phyloP scores from a whole-genome alignment of 768 basidiomycete genomes.

The Thelephora aurantiotincta region DNA sequence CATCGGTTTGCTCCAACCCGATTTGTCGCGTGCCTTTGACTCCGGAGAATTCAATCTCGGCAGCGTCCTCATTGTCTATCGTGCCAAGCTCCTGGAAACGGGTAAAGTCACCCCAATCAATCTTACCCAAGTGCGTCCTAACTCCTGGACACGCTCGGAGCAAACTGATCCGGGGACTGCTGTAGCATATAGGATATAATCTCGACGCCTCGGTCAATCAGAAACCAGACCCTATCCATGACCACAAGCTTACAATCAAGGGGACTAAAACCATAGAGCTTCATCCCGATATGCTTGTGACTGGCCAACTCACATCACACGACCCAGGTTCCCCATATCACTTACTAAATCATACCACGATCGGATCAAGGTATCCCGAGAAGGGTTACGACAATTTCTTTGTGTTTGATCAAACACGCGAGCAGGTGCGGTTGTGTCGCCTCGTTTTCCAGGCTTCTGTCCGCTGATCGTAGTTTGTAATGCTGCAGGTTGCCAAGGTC shows the following conservation, averaged over 20 bases:
- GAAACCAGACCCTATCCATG: slow-evolving; percentile 31
- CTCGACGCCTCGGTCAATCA: slow-evolving; percentile 49
- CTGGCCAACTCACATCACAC: slow-evolving; percentile 28
- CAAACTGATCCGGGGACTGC: neutral
- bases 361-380: slow-evolving; percentile 44
- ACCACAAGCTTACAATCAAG: slow-evolving; percentile 30
- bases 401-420: neutral
- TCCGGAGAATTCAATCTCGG: slow-evolving; percentile 36
- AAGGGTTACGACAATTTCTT: slow-evolving; percentile 42
- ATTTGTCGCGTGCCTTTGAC: slow-evolving; percentile 11
- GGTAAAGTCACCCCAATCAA: slow-evolving; percentile 56
- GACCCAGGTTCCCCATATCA: neutral
- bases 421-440: no score
- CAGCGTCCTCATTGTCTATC: slow-evolving; percentile 51
- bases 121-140: slow-evolving; percentile 46
- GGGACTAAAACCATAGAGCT: slow-evolving; percentile 34
- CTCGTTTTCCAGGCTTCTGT: no score
- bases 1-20: slow-evolving; percentile 17
- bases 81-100: slow-evolving; percentile 44
- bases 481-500: neutral
- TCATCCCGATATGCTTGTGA: slow-evolving; percentile 33
- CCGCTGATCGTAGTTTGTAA: no score
- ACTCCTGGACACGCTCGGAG: neutral
- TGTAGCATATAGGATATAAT: slow-evolving; percentile 75
- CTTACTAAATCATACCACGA: slow-evolving; percentile 8